Evolutionary conservation across 139 green algal species (phyloP), one percentile per base, ranked within the genome.

Genomic region (Coelastrella sp.): DNA sequence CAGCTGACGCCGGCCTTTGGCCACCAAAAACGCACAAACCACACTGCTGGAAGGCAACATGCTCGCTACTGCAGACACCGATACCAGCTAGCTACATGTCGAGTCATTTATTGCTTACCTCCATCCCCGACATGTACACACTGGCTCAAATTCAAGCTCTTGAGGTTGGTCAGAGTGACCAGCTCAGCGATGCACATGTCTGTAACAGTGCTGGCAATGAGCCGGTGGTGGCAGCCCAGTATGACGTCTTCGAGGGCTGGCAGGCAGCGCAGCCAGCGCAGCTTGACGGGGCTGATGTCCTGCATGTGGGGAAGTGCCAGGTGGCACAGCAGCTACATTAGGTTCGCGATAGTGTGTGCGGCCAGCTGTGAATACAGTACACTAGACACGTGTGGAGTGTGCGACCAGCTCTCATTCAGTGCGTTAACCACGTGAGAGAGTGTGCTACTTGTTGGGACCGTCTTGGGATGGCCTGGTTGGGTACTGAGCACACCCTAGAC

Each of bases 121-220:
- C 73, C 88, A 81, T 95, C 93, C 5, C 81, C 91, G 3, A 95
- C 74, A 80, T 94, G 93, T 47, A 95, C 93, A 65, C 93, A 95
- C 66, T 94, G 93, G 47, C 91, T 83, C 5, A 95, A 65, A 81
- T 93, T 92, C 0, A 95, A 74, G 22, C 32, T 85, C 47, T 76
- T 74, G 19, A 95, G 88, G 32, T 32, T 82, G 4, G 58, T 81
- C 13, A 94, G 22, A n/a, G 16, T 56, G 32, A 85, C 59, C 64
- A 95, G 75, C 75, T 91, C 92, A 20, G 65, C 73, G 0, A 94
- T 23, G 82, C 90, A 93, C 13, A 22, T 16, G 84, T 95, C 93
- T 5, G 82, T 94, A 20, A 94, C 90, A 17, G 92, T 86, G 23
- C 83, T 90, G 20, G 90, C 90, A 7, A 90, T 88, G 60, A 92